Base-by-base conservation (phyloP, 768 basidiomycete genomes). In the Russula lepida region DNA sequence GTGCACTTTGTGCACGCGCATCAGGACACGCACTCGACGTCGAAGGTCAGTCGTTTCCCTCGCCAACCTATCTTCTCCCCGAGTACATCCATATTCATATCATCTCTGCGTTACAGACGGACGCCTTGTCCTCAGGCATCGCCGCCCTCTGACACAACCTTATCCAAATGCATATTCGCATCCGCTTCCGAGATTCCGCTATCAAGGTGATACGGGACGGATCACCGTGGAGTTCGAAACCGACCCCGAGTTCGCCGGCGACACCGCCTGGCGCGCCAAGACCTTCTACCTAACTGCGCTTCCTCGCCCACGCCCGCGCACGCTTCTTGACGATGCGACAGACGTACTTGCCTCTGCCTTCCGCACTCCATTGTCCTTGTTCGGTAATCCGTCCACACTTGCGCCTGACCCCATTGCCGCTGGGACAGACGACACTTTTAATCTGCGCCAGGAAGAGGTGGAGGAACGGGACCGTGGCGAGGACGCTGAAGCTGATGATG, bases 1-100 rank as follows among this genome's bases (percentile, higher is more conserved):
- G 91, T 21, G 83, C 83, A 11, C 72, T 92, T 44, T 92, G 88
- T 70, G 89, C 90, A 9, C 80, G 86, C 66, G 80, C 83, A 4
- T 81, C 89, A 17, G 91, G 91, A 0, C 89, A 92, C 72, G 91
- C 89, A 8, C 74, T 93, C 39, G 90, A 93, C 67, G 73, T 92
- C 37, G 83, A 92, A 77, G 81, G 89, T 86, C 27, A 47, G 58
- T 71, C 25, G 73, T 64, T 47, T 17, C 15, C 25, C 25, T 27
- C 39, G 0, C 17, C 19, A 39, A 15, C 37, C 43, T 3, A 13
- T 25, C 32, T 39, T 25, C 30, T 19, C 21, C 27, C 55, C 41
- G 15, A 50, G n/a, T 19, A 37, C 12, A 28, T 13, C 44, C 3
- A 3, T 50, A 23, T 58, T 28, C 50, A 11, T 58, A 54, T 19